Base-by-base conservation (phyloP, 352 stramenopile genomes). In the Pythium aphanidermatum region DNA sequence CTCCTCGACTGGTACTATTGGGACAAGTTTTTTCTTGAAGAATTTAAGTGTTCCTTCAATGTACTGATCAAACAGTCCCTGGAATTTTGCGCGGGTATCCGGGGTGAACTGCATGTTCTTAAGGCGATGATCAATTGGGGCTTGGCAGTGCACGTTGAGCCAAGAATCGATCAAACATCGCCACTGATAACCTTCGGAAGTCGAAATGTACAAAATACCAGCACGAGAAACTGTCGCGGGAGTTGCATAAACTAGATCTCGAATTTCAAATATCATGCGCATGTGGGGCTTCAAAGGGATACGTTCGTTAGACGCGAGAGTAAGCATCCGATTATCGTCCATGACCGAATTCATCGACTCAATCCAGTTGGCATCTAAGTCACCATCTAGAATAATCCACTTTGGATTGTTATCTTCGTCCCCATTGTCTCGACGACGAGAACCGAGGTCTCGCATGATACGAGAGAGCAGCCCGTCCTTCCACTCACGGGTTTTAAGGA, bases 361-460 rank as follows among this genome's bases (percentile, higher is more conserved):
- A 49, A 98, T 98, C 94, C 94, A 98, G 64, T 97, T 98, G n/a
- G 95, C 92, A 66, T 98, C 94, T 3, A 98, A 58, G 67, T 98
- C 95, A 36, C 95, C 95, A 47, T 98, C 95, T 5, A 98, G 67
- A 51, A 98, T 86, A 44, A 98, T 98, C 95, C 95, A 98, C 59
- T 98, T 98, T 12, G 90, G 88, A 19, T 97, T 96, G 48, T 86
- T 86, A 45, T 93, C 81, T 55, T 93, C 81, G 34, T 93, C 81
- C 5, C 81, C 81, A 35, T 91, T 93, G 29, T 93, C 81, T 31
- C 95, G 81, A 4, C 86, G 80, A 12, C 93, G 81, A 5, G 92
- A 95, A 12, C 86, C 92, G 19, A 98, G 56, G 52, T 98, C 87
- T 17, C 95, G 82, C 95, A 98, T 98, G 41, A 98, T 96, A 28